Conservation (phyloP, 805 yeast species). For the Candida koratica region DNA sequence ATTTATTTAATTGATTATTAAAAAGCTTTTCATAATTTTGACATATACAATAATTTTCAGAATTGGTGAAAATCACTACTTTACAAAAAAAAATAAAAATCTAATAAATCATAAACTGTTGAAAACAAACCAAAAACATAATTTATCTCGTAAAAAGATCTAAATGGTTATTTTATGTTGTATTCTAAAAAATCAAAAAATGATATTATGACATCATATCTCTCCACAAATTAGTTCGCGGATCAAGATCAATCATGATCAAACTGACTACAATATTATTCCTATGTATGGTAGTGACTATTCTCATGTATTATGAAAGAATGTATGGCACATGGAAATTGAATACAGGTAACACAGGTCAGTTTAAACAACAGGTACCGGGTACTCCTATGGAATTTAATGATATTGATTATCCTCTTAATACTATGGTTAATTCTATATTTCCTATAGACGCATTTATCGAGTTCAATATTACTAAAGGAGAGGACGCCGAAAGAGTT, state of each 20-base stretch:
- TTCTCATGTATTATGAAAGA: conserved; percentile 1
- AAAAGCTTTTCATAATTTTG: background rate
- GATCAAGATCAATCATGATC: background rate
- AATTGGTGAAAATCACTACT: background rate
- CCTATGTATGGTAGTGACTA: background rate
- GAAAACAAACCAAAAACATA: too few species aligned
- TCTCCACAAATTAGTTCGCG: too few species aligned
- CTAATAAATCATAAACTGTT: too few species aligned
- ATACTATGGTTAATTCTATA: conserved; percentile 35
- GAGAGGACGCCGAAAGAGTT: too few species aligned
- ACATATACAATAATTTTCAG: background rate
- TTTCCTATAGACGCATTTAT: conserved; percentile 39
- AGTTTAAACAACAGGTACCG: conserved; percentile 18
- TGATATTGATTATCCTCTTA: conserved; percentile 31
- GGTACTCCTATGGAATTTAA: background rate
- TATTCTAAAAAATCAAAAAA: too few species aligned
- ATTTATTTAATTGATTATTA: conserved; percentile 2
- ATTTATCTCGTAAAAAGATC: too few species aligned
- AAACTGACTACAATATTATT: conserved; percentile 1
- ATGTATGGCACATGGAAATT: conserved; percentile 22
- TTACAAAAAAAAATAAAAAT: background rate
- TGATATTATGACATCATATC: too few species aligned
- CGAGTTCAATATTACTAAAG: conserved; percentile 24
- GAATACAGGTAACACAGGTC: conserved; percentile 23
- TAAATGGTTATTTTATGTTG: too few species aligned